Evolutionary conservation across 1,139 yeast genomes (phyloP), one percentile per base, ranked within the genome.

Genomic region (Debaryomycetaceae sp.): DNA sequence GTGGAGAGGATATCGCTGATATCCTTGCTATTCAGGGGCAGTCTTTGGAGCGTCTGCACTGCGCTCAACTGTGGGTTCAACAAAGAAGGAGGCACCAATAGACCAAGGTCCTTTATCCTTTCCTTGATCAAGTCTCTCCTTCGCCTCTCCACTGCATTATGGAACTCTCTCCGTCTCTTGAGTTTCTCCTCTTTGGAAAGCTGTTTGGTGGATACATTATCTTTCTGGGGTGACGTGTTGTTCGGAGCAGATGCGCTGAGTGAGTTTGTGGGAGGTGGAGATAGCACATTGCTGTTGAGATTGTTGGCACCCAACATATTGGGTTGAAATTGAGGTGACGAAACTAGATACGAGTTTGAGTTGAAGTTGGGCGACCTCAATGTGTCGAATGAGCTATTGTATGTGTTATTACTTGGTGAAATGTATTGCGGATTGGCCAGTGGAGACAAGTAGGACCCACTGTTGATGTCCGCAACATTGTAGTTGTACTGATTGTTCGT

Each of bases 81-180:
- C 52, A 86, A 62, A 5, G 87, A 75, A 1, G 89, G 89, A 0
- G 95, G 95, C 0, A 85, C 87, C 40, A 85, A 69, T 31, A 75
- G 63, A 1, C 91, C 89, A 50, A 86, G 64, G 50, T 84, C 91
- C 58, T 84, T 83, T 48, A 86, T 85, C 54, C 85, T 78, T 56
- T 83, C 87, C 60, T 86, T 86, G 52, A 86, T 86, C 53, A 86
- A 68, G 57, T 86, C 95, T 53, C 95, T 72, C 60, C 95, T 74
- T 59, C 91, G 75, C 58, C 93, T 72, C 60, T 86, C 95, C 5
- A 86, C 95, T 1, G 90, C 93, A 58, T 86, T 86, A 58, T 86
- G 95, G 54, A 85, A 81, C 57, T 85, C 91, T 50, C 90, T 69
- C 54, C 91, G 75, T 55, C 93, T 75, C 51, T 78, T 77, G 45